phyloP scores from a whole-genome alignment of 305 asterid species.

The Solanum aculeatissimum region DNA sequence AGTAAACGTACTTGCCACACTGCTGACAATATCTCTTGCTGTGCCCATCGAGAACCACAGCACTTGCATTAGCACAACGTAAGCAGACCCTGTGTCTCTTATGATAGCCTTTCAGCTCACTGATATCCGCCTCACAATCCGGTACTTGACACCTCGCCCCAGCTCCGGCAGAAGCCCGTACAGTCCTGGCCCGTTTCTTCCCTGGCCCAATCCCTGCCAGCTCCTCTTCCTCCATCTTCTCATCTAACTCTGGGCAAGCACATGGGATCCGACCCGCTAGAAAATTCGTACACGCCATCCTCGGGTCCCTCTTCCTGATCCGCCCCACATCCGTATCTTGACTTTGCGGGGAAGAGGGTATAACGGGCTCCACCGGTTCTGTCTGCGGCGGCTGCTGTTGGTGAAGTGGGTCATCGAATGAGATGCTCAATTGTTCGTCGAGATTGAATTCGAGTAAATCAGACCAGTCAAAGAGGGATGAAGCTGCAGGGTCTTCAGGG shows the following conservation, averaged over 20 bases:
- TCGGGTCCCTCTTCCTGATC: conserved; percentile 76
- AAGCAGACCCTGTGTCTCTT: conserved; percentile 70
- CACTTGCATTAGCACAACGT: conserved; percentile 57
- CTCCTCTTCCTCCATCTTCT: conserved; percentile 42
- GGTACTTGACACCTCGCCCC: conserved; percentile 69
- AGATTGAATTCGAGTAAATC: conserved; percentile 67
- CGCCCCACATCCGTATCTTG: conserved; percentile 13
- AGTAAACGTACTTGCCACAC: conserved; percentile 71
- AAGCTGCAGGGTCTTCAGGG: conserved; percentile 15
- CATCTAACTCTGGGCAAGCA: conserved; percentile 84
- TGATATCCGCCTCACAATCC: conserved; percentile 70
- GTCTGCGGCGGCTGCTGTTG: background rate
- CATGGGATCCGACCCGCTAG: conserved; percentile 73
- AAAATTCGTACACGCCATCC: conserved; percentile 63
- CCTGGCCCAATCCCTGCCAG: conserved; percentile 42
- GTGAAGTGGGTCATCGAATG: conserved; percentile 8
- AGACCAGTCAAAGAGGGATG: conserved; percentile 73
- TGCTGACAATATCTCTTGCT: conserved; percentile 87
- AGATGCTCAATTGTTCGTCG: conserved; percentile 23
- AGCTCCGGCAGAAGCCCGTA: conserved; percentile 8
- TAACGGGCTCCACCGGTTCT: background rate
- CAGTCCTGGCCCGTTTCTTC: conserved; percentile 40
- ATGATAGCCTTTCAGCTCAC: conserved; percentile 86
- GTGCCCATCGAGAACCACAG: conserved; percentile 60
- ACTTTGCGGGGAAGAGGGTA: background rate